Percentiles rank a stretch among this genome's conserved stretches.
Conservation (phyloP, 1,284 basidiomycete genomes). For the Trichosporon inkin region DNA sequence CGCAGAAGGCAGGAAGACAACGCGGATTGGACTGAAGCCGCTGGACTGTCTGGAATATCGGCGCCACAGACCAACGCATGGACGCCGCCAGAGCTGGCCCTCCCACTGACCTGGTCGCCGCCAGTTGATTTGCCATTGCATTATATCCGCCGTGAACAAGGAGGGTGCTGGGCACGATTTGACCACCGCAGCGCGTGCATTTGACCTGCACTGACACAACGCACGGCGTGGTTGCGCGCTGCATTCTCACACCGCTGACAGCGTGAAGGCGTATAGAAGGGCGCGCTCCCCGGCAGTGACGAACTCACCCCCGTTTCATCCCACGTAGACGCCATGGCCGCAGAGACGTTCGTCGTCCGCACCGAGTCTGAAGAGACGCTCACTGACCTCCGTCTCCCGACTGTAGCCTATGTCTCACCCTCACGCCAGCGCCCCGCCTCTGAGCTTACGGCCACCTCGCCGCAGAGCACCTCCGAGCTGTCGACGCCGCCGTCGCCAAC, state of each 20-base stretch:
- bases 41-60: background rate
- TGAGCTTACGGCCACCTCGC: too few relatives aligned
- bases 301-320: background rate
- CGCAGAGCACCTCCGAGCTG: background rate
- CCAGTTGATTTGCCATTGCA: background rate
- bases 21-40: background rate
- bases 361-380: slow-evolving; percentile 2
- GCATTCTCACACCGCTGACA: background rate
- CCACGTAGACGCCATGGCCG: background rate
- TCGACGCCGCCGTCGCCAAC: background rate
- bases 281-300: background rate
- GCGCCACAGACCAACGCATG: background rate
- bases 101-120: background rate
- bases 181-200: background rate
- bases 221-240: background rate
- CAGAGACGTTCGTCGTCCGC: background rate
- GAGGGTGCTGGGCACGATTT: background rate
- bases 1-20: background rate
- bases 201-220: background rate
- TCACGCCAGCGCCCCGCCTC: background rate
- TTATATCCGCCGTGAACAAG: background rate
- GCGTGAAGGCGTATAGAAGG: background rate
- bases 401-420: background rate
- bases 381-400: background rate
- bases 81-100: background rate